These are phyloP conservation scores for Senna tora DNA, from an alignment of 306 rosid species.

Conservation along the genomic window DNA sequence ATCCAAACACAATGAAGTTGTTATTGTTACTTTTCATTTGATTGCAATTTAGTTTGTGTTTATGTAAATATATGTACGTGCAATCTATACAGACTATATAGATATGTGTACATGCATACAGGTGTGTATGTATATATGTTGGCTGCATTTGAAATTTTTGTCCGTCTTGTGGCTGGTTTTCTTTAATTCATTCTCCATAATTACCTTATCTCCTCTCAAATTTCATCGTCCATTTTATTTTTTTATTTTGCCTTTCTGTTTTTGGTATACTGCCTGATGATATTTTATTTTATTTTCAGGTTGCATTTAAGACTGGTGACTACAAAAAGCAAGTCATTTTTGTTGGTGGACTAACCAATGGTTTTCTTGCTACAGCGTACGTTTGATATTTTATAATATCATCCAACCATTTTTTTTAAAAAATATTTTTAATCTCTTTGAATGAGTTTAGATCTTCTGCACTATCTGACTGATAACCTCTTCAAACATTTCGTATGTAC, in stretches of 20 bases:
- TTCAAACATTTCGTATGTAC: not conserved
- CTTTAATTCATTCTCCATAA: not conserved
- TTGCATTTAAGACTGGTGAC: constrained; percentile 92
- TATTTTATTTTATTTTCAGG: constrained; percentile 52
- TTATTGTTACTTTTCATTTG: constrained; percentile 24
- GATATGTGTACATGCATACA: too few species aligned
- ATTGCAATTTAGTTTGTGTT: not conserved
- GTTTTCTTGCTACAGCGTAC: constrained; percentile 87
- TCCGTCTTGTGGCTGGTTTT: not conserved
- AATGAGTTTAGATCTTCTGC: constrained; percentile 24
- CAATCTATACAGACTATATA: too few species aligned
- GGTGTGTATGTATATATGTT: too few species aligned
- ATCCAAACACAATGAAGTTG: too few species aligned
- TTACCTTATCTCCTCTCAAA: constrained; percentile 4
- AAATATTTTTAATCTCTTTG: not conserved
- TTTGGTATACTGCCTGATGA: constrained; percentile 2
- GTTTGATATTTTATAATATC: constrained; percentile 33
- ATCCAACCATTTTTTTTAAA: constrained; percentile 3
- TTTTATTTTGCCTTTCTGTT: not conserved
- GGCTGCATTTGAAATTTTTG: constrained; percentile 11
- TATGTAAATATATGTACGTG: too few species aligned
- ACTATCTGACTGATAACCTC: constrained; percentile 17
- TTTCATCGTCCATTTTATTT: not conserved
- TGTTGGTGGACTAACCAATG: constrained; percentile 93
- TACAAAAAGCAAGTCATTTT: constrained; percentile 84